Base-by-base conservation (phyloP, 1,284 basidiomycete species). In the Melampsora abietis-canadensis region DNA sequence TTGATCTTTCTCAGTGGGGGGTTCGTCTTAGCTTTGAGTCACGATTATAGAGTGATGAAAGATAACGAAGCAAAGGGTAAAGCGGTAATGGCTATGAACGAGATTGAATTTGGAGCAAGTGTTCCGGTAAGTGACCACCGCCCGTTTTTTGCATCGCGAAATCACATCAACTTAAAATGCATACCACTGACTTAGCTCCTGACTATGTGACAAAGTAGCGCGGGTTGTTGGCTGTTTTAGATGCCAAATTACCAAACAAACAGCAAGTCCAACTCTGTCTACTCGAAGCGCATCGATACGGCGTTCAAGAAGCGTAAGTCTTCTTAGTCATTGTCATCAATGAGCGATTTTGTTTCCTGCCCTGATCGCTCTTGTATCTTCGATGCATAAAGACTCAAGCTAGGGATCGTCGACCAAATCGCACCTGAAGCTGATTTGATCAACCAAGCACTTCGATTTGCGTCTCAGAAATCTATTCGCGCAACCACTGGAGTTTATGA, bases 21-120 rank as follows among this genome's bases (percentile, higher is more conserved):
- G 0, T 75, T 80, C 19, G 76, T 75, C 24, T 65, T 81, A 17
- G 78, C 78, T 37, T 65, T 80, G 17, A 76, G 76, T 4, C 77
- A 77, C 63, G 80, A 81, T 59, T 78, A 76, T 74, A 75, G 79
- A 47, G 61, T 81, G 31, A 76, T 78, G 70, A 77, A 77, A 69
- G 65, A 77, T 1, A 72, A 66, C 31, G 77, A 78, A 37, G 68
- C 69, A 24, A 78, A 78, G 76, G 65, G 77, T 68, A 66, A 76
- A 15, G 77, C 78, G 0, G 76, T 77, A 75, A 48, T 69, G 57
- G 72, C 68, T n/a, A 79, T 80, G 78, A 78, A 77, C 48, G 77
- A 78, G 48, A 40, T 68, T 54, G 75, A 77, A 27, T 77, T 77
- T 46, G 76, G 77, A 57, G 47, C 73, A 34, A 66, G 40, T 4